Percentiles rank a stretch among this genome's conserved stretches.
Evolutionary conservation across 208 protist species (phyloP).

Genomic region (Porcisia hertigi): DNA sequence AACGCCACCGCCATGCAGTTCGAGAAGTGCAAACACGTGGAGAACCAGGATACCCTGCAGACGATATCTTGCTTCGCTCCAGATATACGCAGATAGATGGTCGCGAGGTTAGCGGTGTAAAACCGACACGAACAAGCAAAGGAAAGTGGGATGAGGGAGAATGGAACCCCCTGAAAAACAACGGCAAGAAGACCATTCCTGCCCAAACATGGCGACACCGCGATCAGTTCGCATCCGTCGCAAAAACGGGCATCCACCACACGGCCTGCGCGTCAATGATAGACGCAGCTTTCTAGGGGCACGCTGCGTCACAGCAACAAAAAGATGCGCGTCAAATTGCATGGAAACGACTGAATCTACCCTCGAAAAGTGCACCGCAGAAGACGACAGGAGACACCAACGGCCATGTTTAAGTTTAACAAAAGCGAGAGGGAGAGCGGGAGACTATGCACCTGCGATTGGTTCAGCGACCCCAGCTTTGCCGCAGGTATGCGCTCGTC

Average conservation of each 20-base stretch:
- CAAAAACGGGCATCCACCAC: not conserved
- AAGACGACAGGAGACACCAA: not conserved
- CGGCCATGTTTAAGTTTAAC: not conserved
- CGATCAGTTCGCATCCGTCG: not conserved
- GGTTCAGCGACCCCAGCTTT: not conserved
- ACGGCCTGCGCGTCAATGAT: not conserved
- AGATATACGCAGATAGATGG: not conserved
- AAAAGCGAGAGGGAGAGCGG: not conserved
- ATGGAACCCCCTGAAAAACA: not conserved
- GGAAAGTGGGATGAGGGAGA: not conserved
- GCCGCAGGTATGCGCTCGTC: constrained; percentile 4
- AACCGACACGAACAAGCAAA: no score
- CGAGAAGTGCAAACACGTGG: not conserved
- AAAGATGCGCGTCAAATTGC: not conserved
- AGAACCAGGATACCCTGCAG: not conserved
- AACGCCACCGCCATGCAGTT: no score
- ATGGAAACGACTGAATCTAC: not conserved
- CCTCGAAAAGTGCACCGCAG: not conserved
- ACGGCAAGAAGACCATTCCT: not conserved
- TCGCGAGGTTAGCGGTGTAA: not conserved
- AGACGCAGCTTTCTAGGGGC: not conserved
- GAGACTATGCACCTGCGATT: not conserved
- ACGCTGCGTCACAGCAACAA: not conserved
- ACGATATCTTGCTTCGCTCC: not conserved
- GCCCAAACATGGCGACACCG: not conserved